These are phyloP conservation scores for Leishmania amazonensis DNA, from an alignment of 208 protist genomes.

Conservation along the genomic window DNA sequence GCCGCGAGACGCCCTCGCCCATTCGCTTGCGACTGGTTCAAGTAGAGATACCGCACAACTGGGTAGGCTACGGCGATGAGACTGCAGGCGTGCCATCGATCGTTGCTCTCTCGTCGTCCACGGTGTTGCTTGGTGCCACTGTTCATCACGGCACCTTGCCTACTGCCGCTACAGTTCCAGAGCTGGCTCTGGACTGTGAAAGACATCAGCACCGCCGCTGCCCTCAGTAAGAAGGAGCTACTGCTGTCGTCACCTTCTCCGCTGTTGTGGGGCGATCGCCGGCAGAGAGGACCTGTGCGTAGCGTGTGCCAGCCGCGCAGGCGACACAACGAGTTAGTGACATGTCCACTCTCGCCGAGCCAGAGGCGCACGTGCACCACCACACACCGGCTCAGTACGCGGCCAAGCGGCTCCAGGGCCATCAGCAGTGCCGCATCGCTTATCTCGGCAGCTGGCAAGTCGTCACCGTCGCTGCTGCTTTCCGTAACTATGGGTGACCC, in stretches of 20 bases:
- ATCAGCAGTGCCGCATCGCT: constrained; percentile 7
- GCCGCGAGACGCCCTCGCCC: background rate
- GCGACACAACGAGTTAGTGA: background rate
- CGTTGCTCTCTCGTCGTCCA: background rate
- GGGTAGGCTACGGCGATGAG: constrained; percentile 5
- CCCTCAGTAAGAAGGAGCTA: constrained; percentile 9
- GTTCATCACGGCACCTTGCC: background rate
- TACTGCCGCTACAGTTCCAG: background rate
- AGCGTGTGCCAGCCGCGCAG: background rate
- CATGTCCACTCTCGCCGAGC: background rate
- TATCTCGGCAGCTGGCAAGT: background rate
- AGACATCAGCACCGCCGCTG: constrained; percentile 19
- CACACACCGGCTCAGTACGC: constrained; percentile 10
- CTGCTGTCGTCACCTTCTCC: background rate
- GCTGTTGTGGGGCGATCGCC: background rate
- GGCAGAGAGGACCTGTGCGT: background rate
- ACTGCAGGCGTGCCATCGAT: constrained; percentile 5
- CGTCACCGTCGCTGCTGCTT: background rate
- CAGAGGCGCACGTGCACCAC: constrained; percentile 7
- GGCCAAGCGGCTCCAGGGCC: constrained; percentile 14
- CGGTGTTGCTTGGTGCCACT: background rate
- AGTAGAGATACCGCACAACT: constrained; percentile 8
- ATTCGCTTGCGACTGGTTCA: background rate
- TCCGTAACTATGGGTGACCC: background rate
- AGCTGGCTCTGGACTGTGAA: constrained; percentile 6